phyloP scores from a whole-genome alignment of 2,329 filamentous ascomycete species.

The Penicillium glabrum region DNA sequence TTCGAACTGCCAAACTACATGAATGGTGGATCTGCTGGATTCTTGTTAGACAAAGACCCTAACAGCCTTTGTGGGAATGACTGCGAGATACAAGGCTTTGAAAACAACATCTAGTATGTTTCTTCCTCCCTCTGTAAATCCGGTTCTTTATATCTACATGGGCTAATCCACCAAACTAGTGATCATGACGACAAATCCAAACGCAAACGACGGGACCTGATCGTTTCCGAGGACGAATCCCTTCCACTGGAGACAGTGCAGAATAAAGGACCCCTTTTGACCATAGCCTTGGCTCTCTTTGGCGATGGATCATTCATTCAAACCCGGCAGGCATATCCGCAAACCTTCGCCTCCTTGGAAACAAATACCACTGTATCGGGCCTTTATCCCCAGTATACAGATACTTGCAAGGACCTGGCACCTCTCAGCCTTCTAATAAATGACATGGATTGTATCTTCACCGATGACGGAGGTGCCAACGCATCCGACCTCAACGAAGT shows the following conservation, averaged over 20 bases:
- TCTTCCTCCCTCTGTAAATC: background rate
- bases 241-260: background rate
- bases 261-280: conserved; percentile 22
- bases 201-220: background rate
- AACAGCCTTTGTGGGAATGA: background rate
- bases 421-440: background rate
- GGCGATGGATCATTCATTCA: conserved; percentile 19
- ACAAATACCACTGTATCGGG: background rate
- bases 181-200: background rate
- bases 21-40: conserved; percentile 22
- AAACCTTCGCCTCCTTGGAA: conserved; percentile 3
- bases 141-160: background rate
- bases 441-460: background rate
- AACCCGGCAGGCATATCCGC: background rate
- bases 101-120: background rate
- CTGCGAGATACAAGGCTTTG: background rate
- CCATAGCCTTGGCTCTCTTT: conserved; percentile 23
- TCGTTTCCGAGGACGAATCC: background rate
- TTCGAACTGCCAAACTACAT: conserved; percentile 34
- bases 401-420: background rate
- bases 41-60: conserved; percentile 13
- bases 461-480: background rate
- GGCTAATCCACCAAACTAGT: background rate
- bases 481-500: background rate
- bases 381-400: background rate